Evolutionary conservation across 805 yeast genomes (phyloP).

Genomic region (Lachancea kluyveri): DNA sequence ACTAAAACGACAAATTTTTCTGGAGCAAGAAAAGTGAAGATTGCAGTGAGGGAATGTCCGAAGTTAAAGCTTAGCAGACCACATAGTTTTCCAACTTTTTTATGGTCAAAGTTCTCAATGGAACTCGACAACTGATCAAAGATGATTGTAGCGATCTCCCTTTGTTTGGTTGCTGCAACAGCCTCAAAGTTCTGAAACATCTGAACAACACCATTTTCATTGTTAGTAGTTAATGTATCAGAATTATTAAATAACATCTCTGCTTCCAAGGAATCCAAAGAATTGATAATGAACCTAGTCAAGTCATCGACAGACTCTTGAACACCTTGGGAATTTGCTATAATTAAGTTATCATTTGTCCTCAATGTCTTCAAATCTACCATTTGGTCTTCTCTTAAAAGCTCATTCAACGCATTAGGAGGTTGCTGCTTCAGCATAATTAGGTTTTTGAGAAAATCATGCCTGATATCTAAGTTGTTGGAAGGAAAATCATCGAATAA

Average conservation of each 20-base stretch:
- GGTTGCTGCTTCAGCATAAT: slow-evolving; percentile 36
- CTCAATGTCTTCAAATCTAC: slow-evolving; percentile 31
- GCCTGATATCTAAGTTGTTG: slow-evolving; percentile 42
- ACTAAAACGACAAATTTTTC: slow-evolving; percentile 37
- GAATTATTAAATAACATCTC: slow-evolving; percentile 34
- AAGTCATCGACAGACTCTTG: slow-evolving; percentile 30
- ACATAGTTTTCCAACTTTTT: slow-evolving; percentile 44
- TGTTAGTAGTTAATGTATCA: slow-evolving; percentile 43
- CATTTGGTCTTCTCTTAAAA: slow-evolving; percentile 35
- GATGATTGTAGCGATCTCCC: slow-evolving; percentile 37
- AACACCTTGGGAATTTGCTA: slow-evolving; percentile 29
- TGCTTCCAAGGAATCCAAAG: slow-evolving; percentile 23
- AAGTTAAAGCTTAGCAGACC: slow-evolving; percentile 43
- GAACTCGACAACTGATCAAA: slow-evolving; percentile 31
- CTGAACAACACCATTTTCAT: slow-evolving; percentile 44
- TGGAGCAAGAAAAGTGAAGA: slow-evolving; percentile 43
- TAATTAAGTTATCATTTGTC: slow-evolving; percentile 29
- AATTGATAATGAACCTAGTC: slow-evolving; percentile 19
- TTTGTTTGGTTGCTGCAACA: slow-evolving; percentile 42
- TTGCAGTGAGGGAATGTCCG: slow-evolving; percentile 34
- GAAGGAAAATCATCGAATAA: slow-evolving; percentile 47
- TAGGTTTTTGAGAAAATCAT: slow-evolving; percentile 43
- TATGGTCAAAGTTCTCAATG: slow-evolving; percentile 35
- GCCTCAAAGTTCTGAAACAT: slow-evolving; percentile 42
- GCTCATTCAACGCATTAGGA: slow-evolving; percentile 26